Conservation (phyloP, 257 asterid species). For the Handroanthus guayacan region DNA sequence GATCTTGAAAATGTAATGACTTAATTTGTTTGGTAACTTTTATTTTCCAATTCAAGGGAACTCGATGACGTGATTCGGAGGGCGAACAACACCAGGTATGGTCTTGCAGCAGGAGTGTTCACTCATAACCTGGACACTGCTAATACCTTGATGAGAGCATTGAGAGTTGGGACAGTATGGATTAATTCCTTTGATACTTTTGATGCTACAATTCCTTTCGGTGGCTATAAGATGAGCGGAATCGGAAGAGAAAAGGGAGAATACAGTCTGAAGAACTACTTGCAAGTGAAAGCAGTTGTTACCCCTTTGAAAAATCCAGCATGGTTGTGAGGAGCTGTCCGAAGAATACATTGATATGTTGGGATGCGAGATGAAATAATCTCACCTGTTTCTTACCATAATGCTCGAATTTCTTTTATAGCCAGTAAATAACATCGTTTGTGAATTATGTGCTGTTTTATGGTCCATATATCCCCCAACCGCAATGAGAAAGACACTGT, state of each 20-base stretch:
- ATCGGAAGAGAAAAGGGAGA: conserved; percentile 93
- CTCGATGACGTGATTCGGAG: conserved; percentile 73
- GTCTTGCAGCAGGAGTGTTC: conserved; percentile 94
- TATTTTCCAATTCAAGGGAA: conserved; percentile 51
- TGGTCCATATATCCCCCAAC: neutral
- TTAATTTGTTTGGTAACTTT: neutral
- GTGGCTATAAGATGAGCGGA: conserved; percentile 98
- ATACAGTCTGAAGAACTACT: conserved; percentile 86
- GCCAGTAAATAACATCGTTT: neutral
- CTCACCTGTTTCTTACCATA: conserved; percentile 10
- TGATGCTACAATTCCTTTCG: conserved; percentile 94
- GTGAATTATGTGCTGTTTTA: neutral
- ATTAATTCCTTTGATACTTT: conserved; percentile 81
- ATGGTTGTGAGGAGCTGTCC: conserved; percentile 64
- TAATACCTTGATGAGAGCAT: conserved; percentile 78
- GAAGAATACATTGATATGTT: conserved; percentile 12
- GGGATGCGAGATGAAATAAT: conserved; percentile 32
- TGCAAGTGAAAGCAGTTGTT: conserved; percentile 96
- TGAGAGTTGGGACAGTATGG: conserved; percentile 89
- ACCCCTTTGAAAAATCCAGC: conserved; percentile 84
- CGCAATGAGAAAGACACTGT: conserved; percentile 10
- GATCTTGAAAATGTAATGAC: conserved; percentile 9
- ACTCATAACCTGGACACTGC: conserved; percentile 88
- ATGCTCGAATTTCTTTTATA: neutral
- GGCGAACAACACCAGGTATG: conserved; percentile 68